Base-by-base conservation (phyloP, 2,329 filamentous ascomycete species). In the Fusarium buharicum region DNA sequence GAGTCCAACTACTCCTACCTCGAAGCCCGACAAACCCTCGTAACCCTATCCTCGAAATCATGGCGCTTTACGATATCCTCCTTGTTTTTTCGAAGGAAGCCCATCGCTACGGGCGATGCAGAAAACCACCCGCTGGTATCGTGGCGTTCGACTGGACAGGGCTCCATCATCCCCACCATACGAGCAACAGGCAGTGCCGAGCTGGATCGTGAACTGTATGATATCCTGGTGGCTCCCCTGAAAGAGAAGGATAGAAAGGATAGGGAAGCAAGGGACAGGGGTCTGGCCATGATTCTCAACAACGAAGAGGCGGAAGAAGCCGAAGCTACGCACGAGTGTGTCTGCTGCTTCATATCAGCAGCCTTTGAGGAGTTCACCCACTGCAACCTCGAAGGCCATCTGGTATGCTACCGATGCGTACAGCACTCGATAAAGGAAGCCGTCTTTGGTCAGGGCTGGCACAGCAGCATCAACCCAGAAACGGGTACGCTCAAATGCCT, bases 361-460 rank as follows among this genome's bases (percentile, higher is more conserved):
- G 79, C 89, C 0, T 92, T 93, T 62, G 90, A 94, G 73, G 86
- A 91, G 69, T 84, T 93, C 55, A 86, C 90, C 0, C 83, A 85
- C n/a, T 95, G 91, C 77, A 84, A 85, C 70, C 76, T 81, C 28
- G 82, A 84, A 3, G 87, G 86, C 2, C 91, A 95, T 76, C 84
- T 91, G 72, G 82, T 94, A 50, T 95, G 91, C 77, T 89, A 93
- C 76, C 85, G 86, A 40, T 98, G 95, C 75, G 88, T 98, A 46
- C 89, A 89, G 62, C 87, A 90, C 64, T 89, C 93, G 11, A 84
- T 94, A 56, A 90, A 89, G 45, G 94, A 98, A 73, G 93, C 93
- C 2, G 80, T 98, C 0, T 98, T 96, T 73, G 95, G 95, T 0
- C 95, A 98, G 74, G 92, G 92, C 48, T 97, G 94, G 92, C 85